A percentile compares a stretch with the other conserved stretches of the same genome.
Evolutionary conservation across 192 early-diverging fungal species (phyloP).

Genomic region (Umbelopsis sp.): DNA sequence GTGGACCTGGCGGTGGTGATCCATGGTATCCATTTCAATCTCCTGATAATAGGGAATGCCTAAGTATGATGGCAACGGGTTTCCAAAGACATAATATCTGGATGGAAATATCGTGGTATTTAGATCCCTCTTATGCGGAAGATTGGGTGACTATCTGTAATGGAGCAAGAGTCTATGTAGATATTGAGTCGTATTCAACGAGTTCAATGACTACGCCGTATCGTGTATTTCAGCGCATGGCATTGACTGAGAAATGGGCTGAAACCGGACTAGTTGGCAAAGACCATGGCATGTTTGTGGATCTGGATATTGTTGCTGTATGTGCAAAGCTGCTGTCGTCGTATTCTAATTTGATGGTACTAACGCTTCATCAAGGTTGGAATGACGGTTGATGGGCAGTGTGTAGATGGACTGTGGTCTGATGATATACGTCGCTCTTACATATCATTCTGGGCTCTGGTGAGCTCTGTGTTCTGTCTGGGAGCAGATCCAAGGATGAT

Average conservation of each 20-base stretch:
- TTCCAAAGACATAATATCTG: slow-evolving; percentile 34
- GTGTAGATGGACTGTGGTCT: slow-evolving; percentile 35
- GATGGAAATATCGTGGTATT: slow-evolving; percentile 41
- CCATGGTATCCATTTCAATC: slow-evolving; percentile 28
- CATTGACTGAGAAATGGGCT: slow-evolving; percentile 27
- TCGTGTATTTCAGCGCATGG: slow-evolving; percentile 34
- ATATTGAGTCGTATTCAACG: slow-evolving; percentile 41
- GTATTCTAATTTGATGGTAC: background rate
- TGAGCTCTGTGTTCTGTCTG: slow-evolving; percentile 38
- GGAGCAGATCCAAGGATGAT: slow-evolving; percentile 35
- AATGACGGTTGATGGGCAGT: slow-evolving; percentile 32
- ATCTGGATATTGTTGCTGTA: slow-evolving; percentile 31
- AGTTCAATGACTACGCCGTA: slow-evolving; percentile 32
- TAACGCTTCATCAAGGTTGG: slow-evolving; percentile 12
- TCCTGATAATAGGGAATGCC: slow-evolving; percentile 32
- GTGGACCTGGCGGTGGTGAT: slow-evolving; percentile 39
- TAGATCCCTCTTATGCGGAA: slow-evolving; percentile 27
- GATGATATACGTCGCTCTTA: slow-evolving; percentile 35
- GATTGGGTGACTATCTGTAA: slow-evolving; percentile 33
- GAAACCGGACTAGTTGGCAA: slow-evolving; percentile 21
- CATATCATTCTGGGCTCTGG: slow-evolving; percentile 39
- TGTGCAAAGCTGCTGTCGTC: background rate
- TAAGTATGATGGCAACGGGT: slow-evolving; percentile 15
- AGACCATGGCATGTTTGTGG: slow-evolving; percentile 31
- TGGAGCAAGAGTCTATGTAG: slow-evolving; percentile 34